These are phyloP conservation scores for Bombardia bombarda DNA, from an alignment of 495 filamentous ascomycete species.

Conservation along the genomic window DNA sequence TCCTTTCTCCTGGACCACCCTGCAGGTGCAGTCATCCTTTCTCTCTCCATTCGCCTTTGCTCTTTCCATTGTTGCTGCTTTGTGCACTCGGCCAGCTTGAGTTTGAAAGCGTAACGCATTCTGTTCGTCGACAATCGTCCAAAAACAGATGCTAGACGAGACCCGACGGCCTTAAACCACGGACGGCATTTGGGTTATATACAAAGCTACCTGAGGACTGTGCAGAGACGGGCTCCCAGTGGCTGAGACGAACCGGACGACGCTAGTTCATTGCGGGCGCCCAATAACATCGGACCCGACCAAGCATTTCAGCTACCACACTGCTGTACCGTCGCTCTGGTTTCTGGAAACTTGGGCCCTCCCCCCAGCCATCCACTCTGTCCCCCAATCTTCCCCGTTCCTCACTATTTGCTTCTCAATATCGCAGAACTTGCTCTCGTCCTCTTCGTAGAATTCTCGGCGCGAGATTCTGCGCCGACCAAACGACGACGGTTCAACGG, in stretches of 20 bases:
- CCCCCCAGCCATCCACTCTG: neutral
- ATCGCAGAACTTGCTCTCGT: too few species aligned
- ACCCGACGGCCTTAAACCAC: neutral
- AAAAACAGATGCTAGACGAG: too few species aligned
- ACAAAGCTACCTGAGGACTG: neutral
- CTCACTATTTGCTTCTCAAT: too few species aligned
- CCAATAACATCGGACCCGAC: constrained; percentile 23
- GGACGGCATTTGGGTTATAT: neutral
- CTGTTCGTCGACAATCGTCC: too few species aligned
- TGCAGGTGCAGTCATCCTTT: neutral
- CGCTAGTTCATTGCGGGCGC: constrained; percentile 7
- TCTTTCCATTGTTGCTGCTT: neutral
- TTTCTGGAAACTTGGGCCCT: constrained; percentile 22
- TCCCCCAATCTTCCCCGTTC: neutral
- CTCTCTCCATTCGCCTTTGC: too few species aligned
- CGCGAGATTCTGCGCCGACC: too few species aligned
- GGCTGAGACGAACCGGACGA: constrained; percentile 22
- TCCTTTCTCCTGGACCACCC: neutral
- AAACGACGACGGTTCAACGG: too few species aligned
- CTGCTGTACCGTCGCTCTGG: constrained; percentile 27
- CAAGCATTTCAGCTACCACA: constrained; percentile 16
- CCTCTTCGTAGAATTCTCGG: too few species aligned
- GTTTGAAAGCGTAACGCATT: too few species aligned
- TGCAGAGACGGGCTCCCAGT: constrained; percentile 1
- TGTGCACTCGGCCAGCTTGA: neutral